These are phyloP conservation scores for Sarcomyxa edulis DNA, from an alignment of 768 basidiomycete species.

Conservation along the genomic window DNA sequence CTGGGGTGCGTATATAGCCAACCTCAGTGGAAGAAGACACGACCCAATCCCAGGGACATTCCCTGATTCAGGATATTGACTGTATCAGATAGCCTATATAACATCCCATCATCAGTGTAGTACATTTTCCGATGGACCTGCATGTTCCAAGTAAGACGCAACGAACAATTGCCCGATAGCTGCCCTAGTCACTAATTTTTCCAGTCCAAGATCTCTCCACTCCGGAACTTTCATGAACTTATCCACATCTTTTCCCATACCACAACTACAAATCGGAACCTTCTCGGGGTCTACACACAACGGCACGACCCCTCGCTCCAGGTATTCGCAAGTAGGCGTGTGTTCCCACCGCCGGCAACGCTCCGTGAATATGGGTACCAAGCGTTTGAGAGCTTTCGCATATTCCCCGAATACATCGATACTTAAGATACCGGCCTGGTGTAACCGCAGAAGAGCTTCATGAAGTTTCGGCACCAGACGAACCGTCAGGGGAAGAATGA, in stretches of 20 bases:
- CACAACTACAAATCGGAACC: constrained; percentile 47
- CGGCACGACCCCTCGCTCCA: constrained; percentile 24
- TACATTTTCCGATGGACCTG: no score
- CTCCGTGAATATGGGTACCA: constrained; percentile 46
- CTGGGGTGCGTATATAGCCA: constrained; percentile 37
- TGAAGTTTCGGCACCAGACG: constrained; percentile 8
- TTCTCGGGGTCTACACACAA: constrained; percentile 27
- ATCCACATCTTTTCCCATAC: constrained; percentile 39
- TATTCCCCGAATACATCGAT: constrained; percentile 24
- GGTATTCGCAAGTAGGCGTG: constrained; percentile 42
- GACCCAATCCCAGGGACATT: no score
- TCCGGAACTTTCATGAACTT: constrained; percentile 22
- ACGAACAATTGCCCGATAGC: constrained; percentile 51
- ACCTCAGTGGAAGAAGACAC: no score
- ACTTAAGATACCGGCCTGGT: not conserved
- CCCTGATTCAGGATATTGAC: no score
- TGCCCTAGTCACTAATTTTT: constrained; percentile 39
- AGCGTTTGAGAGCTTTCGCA: constrained; percentile 40
- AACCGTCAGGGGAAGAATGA: constrained; percentile 33
- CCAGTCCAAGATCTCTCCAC: constrained; percentile 35
- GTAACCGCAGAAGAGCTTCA: not conserved
- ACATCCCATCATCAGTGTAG: no score
- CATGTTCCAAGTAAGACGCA: constrained; percentile 45
- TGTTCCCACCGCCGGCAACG: constrained; percentile 52
- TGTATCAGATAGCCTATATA: no score